Conservation (phyloP, 2,329 filamentous ascomycete genomes). For the Pseudofabraea citricarpa region DNA sequence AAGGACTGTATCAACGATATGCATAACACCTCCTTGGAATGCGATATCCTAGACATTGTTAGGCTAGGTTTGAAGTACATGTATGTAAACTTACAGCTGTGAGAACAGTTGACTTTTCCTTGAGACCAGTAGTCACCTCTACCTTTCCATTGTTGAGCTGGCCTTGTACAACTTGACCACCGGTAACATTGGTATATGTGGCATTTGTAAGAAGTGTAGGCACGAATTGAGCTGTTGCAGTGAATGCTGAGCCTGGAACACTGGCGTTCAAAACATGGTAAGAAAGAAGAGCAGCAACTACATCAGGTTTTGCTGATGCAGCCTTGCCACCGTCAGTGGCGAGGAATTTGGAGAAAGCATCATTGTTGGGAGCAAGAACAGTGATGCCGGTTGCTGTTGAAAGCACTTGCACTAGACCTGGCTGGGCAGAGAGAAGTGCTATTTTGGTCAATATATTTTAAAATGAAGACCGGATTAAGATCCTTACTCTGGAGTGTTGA, state of each 20-base stretch:
- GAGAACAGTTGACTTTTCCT: constrained; percentile 33
- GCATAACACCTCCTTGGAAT: constrained; percentile 42
- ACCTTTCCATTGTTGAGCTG: constrained; percentile 34
- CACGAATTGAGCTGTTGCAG: constrained; percentile 32
- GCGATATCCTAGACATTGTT: constrained; percentile 31
- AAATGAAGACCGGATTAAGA: no score
- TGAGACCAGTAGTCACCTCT: constrained; percentile 30
- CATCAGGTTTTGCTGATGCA: constrained; percentile 26
- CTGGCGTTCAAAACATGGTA: constrained; percentile 23
- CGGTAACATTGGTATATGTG: constrained; percentile 41
- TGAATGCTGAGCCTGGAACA: constrained; percentile 10
- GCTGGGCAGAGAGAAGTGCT: background rate
- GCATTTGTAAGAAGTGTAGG: constrained; percentile 35
- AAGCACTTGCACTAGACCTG: background rate
- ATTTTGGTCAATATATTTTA: no score
- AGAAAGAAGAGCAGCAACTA: constrained; percentile 22
- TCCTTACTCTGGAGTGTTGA: constrained; percentile 1
- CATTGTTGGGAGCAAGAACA: constrained; percentile 29
- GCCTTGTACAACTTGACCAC: constrained; percentile 37
- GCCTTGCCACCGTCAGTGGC: constrained; percentile 11
- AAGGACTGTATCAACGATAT: constrained; percentile 45
- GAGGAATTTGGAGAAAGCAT: constrained; percentile 25
- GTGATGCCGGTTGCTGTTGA: constrained; percentile 44
- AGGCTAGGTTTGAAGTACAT: background rate
- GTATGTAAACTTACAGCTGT: constrained; percentile 17